phyloP scores from a whole-genome alignment of 257 asterid species.

The Echium plantagineum region DNA sequence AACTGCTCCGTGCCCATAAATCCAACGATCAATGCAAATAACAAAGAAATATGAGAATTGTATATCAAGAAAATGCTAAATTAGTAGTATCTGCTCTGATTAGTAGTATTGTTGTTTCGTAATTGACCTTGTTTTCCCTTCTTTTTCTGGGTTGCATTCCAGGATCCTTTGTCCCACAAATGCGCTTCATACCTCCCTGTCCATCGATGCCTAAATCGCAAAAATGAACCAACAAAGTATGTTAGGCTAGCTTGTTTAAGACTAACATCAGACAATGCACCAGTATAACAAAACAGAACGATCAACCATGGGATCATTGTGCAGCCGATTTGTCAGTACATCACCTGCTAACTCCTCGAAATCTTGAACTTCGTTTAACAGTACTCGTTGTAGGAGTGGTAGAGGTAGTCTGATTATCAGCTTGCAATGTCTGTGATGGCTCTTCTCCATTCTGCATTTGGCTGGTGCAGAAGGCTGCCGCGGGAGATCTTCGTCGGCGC shows the following conservation, averaged over 20 bases:
- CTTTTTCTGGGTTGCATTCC: constrained; percentile 80
- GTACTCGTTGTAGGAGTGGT: constrained; percentile 16
- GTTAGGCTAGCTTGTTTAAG: not conserved
- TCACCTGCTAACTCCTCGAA: constrained; percentile 77
- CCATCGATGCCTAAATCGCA: constrained; percentile 55
- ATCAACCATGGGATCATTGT: too few species aligned
- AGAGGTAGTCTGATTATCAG: constrained; percentile 15
- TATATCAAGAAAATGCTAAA: not conserved
- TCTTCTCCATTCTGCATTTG: constrained; percentile 11
- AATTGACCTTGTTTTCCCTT: constrained; percentile 69
- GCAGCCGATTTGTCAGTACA: not conserved
- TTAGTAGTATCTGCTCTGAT: not conserved
- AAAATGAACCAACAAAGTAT: not conserved
- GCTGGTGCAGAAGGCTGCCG: constrained; percentile 9
- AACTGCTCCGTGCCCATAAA: constrained; percentile 30
- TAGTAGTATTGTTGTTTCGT: too few species aligned
- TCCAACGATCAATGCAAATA: constrained; percentile 6
- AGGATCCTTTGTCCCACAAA: constrained; percentile 77
- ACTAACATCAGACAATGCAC: not conserved
- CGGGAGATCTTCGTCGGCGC: constrained; percentile 35
- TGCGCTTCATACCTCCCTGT: constrained; percentile 82
- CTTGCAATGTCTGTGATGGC: constrained; percentile 17
- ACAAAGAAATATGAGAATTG: constrained; percentile 8
- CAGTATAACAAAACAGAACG: too few species aligned
- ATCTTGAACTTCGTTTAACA: constrained; percentile 65